Conservation (phyloP, 2,329 filamentous ascomycete species). For the Penicillium sp. region DNA sequence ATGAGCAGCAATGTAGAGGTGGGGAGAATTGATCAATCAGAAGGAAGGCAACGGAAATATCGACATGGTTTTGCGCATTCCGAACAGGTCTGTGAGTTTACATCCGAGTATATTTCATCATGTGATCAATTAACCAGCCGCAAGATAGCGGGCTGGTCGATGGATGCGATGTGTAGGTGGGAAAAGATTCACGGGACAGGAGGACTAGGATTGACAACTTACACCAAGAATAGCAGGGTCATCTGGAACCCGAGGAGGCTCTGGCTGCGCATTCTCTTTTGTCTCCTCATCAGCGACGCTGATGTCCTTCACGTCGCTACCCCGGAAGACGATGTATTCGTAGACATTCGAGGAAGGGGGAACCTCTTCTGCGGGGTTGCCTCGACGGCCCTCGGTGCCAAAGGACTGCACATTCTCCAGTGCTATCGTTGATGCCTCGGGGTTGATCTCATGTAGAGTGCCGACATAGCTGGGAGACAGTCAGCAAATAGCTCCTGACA, state of each 20-base stretch:
- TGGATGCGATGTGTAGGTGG: conserved; percentile 7
- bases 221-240: conserved; percentile 97
- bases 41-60: conserved; percentile 99
- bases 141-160: not conserved
- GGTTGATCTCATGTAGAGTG: conserved; percentile 96
- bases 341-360: conserved; percentile 84
- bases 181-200: conserved; percentile 10
- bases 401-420: conserved; percentile 94
- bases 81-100: conserved; percentile 76
- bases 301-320: conserved; percentile 97
- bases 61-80: conserved; percentile 96
- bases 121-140: conserved; percentile 31
- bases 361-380: conserved; percentile 77
- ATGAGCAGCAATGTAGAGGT: conserved; percentile 2
- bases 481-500: conserved; percentile 34
- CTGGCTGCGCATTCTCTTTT: conserved; percentile 69
- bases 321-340: conserved; percentile 98
- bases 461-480: conserved; percentile 76
- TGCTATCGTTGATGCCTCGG: conserved; percentile 92
- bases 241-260: conserved; percentile 78
- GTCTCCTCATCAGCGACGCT: conserved; percentile 83
- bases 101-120: conserved; percentile 97
- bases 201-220: conserved; percentile 56
- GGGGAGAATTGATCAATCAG: conserved; percentile 62
- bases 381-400: conserved; percentile 87